These are phyloP conservation scores for Nicotiana benthamiana DNA, from an alignment of 257 asterid species.

Conservation along the genomic window DNA sequence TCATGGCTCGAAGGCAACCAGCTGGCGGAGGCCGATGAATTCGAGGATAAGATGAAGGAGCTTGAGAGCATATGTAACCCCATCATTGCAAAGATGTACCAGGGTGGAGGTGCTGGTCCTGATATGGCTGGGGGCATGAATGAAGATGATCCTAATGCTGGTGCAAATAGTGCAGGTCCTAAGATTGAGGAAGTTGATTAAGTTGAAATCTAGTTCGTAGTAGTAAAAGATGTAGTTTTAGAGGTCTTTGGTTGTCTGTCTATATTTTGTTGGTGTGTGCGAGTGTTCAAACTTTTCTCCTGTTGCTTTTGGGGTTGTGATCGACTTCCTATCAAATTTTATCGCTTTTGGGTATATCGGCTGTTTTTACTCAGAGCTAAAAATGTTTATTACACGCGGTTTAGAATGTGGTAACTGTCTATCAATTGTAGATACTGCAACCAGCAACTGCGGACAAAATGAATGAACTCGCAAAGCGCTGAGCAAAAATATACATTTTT, in stretches of 20 bases:
- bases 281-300: too few relatives aligned
- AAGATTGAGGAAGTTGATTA: conserved; percentile 34
- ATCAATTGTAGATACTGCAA: too few relatives aligned
- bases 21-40: conserved; percentile 26
- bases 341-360: too few relatives aligned
- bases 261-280: too few relatives aligned
- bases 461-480: too few relatives aligned
- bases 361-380: too few relatives aligned
- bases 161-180: conserved; percentile 28
- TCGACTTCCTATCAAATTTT: too few relatives aligned
- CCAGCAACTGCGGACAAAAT: too few relatives aligned
- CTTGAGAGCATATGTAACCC: conserved; percentile 31
- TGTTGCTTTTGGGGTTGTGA: too few relatives aligned
- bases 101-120: conserved; percentile 21
- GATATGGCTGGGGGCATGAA: conserved; percentile 24
- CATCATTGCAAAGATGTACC: conserved; percentile 30
- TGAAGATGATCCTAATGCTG: conserved; percentile 19
- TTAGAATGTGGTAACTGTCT: too few relatives aligned
- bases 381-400: too few relatives aligned
- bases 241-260: background rate
- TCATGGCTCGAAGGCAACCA: conserved; percentile 29
- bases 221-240: background rate
- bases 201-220: background rate
- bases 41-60: conserved; percentile 35
- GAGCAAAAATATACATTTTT: too few relatives aligned